Base-by-base conservation (phyloP, 2,329 filamentous ascomycete genomes). In the Tolypocladium cylindrosporum region DNA sequence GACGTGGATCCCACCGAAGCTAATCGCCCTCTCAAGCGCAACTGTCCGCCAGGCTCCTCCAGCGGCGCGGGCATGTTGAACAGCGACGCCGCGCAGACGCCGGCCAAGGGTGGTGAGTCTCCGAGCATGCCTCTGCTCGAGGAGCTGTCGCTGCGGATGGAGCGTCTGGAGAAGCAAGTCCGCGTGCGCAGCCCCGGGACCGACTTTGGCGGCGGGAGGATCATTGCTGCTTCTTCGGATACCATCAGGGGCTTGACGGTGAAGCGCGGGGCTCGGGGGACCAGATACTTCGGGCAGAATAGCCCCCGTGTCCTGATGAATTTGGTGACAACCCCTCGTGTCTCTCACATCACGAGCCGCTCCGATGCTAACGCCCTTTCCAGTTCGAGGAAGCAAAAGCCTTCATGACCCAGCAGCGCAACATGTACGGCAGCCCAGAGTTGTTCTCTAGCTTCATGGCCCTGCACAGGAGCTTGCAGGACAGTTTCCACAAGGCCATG, bases 341-440 rank as follows among this genome's bases (percentile, higher is more conserved):
- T 6, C 24, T 24, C 9, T 42, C 16, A 8, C 37, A 10, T 4
- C 31, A 6, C 31, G 16, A 3, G 13, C 1, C 19, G 14, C 36
- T 7, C 21, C 5, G 3, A 24, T 31, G 21, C n/a, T 52, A 19
- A 52, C 11, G 41, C 31, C 24, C 24, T 52, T 56, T 36, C 51
- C 60, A 82, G 78, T 83, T 82, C 61, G 77, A 79, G 58, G 79
- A 82, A 59, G 79, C 80, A 50, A 80, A 77, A 59, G 73, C 77
- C 9, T 80, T 80, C 62, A 72, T 82, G 67, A 71, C 72, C 27
- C 74, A 74, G 59, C 71, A 71, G 24, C 71, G 69, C 37, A 74
- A 73, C 55, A 70, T 72, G n/a, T 68, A 70, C 54, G 45, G 70
- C 36, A 54, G 21, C 50, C 27, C 39, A 9, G 55, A 51, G 36